Base-by-base conservation (phyloP, 2,329 filamentous ascomycete species). In the Diaporthe sp. region DNA sequence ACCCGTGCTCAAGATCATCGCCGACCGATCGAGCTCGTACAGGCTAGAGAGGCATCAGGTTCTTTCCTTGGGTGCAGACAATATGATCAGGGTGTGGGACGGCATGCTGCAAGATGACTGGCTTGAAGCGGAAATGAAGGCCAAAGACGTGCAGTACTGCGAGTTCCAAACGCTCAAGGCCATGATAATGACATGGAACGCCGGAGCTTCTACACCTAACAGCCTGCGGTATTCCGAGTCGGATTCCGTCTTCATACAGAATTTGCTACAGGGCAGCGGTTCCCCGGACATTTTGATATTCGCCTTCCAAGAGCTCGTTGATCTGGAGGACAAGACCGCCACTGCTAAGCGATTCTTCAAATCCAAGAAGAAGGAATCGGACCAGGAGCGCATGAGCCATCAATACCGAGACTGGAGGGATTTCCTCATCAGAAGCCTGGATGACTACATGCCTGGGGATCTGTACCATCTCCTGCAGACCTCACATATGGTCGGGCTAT, bases 331-430 rank as follows among this genome's bases (percentile, higher is more conserved):
- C 85, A 98, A 98, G 86, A 97, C 96, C 79, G 94, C 97, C 70
- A 98, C 96, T 31, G 97, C 97, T n/a, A 98, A 97, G 85, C 95
- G 94, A 73, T 92, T 98, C 79, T 93, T 98, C 82, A 97, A 96
- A 81, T 95, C 94, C 79, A 97, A 97, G 84, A 98, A 98, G 82
- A 94, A 95, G 81, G 92, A 94, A 42, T 92, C 93, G 1, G 94
- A 95, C 70, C 93, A 94, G 80, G 95, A 98, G 83, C 92, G 96
- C 79, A 98, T 98, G 95, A 97, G 95, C 84, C 96, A 97, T 79
- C 96, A 98, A 82, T 99, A 99, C 83, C 94, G 97, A 78, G 95
- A 97, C 76, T 99, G 97, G 97, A 91, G 95, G 81, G 95, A 98
- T 82, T 96, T 98, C 82, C 87, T 99, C 42, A 92, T 94, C 55